Evolutionary conservation across 306 rosid genomes (phyloP).

Genomic region (Ochetophila trinervis): DNA sequence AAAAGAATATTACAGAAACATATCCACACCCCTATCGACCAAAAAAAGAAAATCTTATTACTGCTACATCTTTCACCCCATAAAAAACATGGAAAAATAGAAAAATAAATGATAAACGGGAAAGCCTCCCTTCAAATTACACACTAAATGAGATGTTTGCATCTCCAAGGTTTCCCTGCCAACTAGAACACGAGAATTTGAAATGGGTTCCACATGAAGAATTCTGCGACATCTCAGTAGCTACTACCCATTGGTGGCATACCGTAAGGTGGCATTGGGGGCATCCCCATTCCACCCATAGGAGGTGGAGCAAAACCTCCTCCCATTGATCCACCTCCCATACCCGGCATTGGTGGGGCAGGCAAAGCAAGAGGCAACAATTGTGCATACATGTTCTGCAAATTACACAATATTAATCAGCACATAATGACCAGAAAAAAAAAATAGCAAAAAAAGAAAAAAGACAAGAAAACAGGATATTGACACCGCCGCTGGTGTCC

Average conservation of each 20-base stretch:
- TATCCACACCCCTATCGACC: conserved; percentile 51
- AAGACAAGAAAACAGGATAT: conserved; percentile 8
- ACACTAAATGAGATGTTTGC: conserved; percentile 23
- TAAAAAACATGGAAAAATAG: conserved; percentile 32
- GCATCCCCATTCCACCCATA: conserved; percentile 99
- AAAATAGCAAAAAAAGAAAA: no score
- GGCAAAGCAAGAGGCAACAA: conserved; percentile 96
- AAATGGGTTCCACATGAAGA: conserved; percentile 1
- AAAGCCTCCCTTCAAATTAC: conserved; percentile 37
- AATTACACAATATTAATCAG: not conserved
- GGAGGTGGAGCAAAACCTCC: conserved; percentile 73
- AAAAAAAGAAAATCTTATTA: conserved; percentile 50
- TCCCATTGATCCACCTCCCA: conserved; percentile 73
- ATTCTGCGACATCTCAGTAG: conserved; percentile 42
- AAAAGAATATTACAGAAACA: conserved; percentile 65
- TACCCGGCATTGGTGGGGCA: conserved; percentile 95
- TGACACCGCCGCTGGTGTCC: not conserved
- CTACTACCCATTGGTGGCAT: conserved; percentile 98
- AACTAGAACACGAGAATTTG: conserved; percentile 21
- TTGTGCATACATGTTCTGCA: conserved; percentile 99
- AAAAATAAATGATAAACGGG: conserved; percentile 24
- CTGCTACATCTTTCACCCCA: conserved; percentile 52
- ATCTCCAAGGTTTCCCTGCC: conserved; percentile 31
- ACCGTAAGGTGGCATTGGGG: conserved; percentile 96
- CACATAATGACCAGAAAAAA: conserved; percentile 8